phyloP scores from a whole-genome alignment of 805 yeast genomes.

The Suhomyces canberraensis region DNA sequence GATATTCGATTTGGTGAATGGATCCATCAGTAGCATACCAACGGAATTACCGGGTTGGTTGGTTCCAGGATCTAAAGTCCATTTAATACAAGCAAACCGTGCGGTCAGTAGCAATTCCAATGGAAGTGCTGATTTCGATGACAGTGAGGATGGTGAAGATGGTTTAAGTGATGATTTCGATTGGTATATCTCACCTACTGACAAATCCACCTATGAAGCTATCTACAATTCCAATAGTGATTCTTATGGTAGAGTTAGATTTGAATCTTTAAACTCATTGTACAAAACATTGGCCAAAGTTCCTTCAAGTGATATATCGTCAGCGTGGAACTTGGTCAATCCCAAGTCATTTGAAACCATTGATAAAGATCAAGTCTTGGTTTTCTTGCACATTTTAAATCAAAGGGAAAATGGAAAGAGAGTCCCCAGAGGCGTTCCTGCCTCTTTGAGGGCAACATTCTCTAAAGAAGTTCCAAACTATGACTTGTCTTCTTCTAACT shows the following conservation, averaged over 20 bases:
- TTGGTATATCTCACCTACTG: conserved; percentile 95
- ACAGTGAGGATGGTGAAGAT: conserved; percentile 64
- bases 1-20: conserved; percentile 87
- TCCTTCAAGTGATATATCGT: conserved; percentile 79
- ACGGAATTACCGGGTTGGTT: conserved; percentile 83
- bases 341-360: conserved; percentile 85
- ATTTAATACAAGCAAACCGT: conserved; percentile 77
- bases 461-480: conserved; percentile 80
- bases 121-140: conserved; percentile 12
- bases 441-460: conserved; percentile 85
- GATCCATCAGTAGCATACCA: conserved; percentile 58
- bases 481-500: conserved; percentile 38
- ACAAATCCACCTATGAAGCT: conserved; percentile 71
- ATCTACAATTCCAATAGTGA: conserved; percentile 75
- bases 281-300: conserved; percentile 67
- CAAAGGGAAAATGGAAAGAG: conserved; percentile 83
- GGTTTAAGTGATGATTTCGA: conserved; percentile 69
- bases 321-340: conserved; percentile 94
- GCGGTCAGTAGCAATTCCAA: conserved; percentile 46
- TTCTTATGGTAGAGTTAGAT: conserved; percentile 73
- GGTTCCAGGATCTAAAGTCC: conserved; percentile 84
- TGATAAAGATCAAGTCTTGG: conserved; percentile 89
- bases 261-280: conserved; percentile 64
- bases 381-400: conserved; percentile 84
- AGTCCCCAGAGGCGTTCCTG: conserved; percentile 93